Base-by-base conservation (phyloP, 192 early-diverging fungal species). In the Podila verticillata region DNA sequence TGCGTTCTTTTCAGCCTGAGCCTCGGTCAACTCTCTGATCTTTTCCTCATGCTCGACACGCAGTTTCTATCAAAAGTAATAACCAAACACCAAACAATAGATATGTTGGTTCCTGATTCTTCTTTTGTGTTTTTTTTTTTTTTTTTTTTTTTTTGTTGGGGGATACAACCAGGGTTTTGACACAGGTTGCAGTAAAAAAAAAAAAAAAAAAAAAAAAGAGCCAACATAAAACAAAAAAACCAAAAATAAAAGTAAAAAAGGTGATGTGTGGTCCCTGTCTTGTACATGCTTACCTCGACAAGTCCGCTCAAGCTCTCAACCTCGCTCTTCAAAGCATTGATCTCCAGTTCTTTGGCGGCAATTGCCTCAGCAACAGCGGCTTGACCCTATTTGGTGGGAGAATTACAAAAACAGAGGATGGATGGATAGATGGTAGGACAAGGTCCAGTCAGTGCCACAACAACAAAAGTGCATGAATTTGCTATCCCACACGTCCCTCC, bases 291-390 rank as follows among this genome's bases (percentile, higher is more conserved):
- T 72, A 80, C 77, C 65, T 80, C 70, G 44, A 80, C 70, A 68
- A 80, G 77, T 63, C 70, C 61, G 62, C 61, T 80, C 32, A 80
- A 51, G 66, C 77, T 80, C 56, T 80, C 77, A 32, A 80, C 54
- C 62, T 80, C 77, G 26, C 44, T 39, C 61, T 72, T 80, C 65
- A 80, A 48, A 3, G 65, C 57, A 26, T 65, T 26, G 29, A 80
- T 72, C 49, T 80, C 77, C 31, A 72, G 70, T 29, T 80, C 77
- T 61, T 80, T 80, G 60, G 65, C 66, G 34, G 77, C 77, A n/a
- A 80, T 68, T 1, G 70, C 77, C 44, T 80, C 77, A 32, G 70
- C 65, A 49, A 72, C 77, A 34, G 72, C 31, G 19, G 77, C 66
- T 31, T 80, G 77, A 36, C 70, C 72, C 77, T 80, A 80, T 34